phyloP scores from a whole-genome alignment of 78 protist genomes.

The Dictyostelium discoideum region DNA sequence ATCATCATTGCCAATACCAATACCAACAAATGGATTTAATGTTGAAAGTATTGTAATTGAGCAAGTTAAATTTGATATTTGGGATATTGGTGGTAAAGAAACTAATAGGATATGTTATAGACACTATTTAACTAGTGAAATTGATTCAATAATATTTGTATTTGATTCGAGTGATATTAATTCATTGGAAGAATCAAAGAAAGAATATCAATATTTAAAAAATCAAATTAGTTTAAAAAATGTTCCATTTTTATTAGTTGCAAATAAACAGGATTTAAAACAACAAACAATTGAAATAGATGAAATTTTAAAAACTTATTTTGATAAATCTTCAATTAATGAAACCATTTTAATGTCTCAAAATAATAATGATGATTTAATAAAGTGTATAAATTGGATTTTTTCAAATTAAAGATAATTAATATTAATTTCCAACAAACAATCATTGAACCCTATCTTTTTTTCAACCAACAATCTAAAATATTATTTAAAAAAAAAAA shows the following conservation, averaged over 20 bases:
- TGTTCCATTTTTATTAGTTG: neutral
- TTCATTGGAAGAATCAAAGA: neutral
- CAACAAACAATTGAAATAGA: neutral
- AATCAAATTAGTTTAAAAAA: neutral
- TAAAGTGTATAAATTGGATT: neutral
- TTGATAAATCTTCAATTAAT: neutral
- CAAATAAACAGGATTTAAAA: neutral
- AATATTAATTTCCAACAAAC: too few relatives aligned
- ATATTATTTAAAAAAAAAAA: too few relatives aligned
- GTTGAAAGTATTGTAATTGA: neutral
- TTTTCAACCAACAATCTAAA: neutral
- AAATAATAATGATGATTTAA: neutral
- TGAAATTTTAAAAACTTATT: neutral
- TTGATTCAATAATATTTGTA: neutral
- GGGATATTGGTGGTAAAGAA: neutral
- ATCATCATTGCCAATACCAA: too few relatives aligned
- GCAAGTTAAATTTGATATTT: neutral
- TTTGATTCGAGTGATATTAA: neutral
- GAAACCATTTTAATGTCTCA: neutral
- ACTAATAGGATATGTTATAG: neutral
- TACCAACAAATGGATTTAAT: neutral
- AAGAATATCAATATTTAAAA: neutral
- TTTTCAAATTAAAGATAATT: neutral
- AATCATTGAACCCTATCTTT: neutral
- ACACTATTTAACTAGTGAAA: neutral